Conservation (phyloP, 192 early-diverging fungal species). For the Piromyces finnis region DNA sequence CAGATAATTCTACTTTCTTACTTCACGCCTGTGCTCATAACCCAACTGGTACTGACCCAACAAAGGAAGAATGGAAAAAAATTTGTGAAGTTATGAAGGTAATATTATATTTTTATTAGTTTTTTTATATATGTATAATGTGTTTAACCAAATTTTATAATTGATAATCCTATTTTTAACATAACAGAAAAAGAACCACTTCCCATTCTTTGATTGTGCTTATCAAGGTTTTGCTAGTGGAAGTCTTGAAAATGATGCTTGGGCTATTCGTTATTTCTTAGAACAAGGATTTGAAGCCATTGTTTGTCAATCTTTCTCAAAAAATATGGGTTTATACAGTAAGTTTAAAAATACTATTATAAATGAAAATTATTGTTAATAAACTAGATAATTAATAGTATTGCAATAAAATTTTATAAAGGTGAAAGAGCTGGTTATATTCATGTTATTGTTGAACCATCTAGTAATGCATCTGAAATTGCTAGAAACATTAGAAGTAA, state of each 20-base stretch:
- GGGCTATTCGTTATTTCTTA: conserved; percentile 88
- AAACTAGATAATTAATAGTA: too few relatives aligned
- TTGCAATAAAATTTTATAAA: background rate
- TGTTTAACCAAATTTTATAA: too few relatives aligned
- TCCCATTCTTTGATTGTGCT: conserved; percentile 97
- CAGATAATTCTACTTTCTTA: conserved; percentile 71
- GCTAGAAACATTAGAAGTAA: conserved; percentile 21
- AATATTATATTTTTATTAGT: too few relatives aligned
- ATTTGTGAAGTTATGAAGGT: conserved; percentile 38
- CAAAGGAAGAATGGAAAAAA: conserved; percentile 74
- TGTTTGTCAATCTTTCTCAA: conserved; percentile 91
- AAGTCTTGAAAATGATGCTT: conserved; percentile 69
- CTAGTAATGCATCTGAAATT: background rate
- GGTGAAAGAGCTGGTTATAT: background rate
- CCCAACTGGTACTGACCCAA: conserved; percentile 97
- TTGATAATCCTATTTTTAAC: background rate
- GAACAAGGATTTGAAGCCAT: conserved; percentile 50
- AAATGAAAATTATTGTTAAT: too few relatives aligned
- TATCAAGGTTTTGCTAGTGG: conserved; percentile 99
- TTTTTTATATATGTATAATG: too few relatives aligned
- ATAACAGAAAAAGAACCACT: conserved; percentile 30
- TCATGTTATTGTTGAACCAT: background rate
- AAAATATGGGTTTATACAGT: conserved; percentile 99
- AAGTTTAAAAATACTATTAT: too few relatives aligned
- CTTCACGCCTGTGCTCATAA: conserved; percentile 99